Evolutionary conservation across 148 eudicot genomes (phyloP), one percentile per base, ranked within the genome.

Genomic region (Chenopodium album): DNA sequence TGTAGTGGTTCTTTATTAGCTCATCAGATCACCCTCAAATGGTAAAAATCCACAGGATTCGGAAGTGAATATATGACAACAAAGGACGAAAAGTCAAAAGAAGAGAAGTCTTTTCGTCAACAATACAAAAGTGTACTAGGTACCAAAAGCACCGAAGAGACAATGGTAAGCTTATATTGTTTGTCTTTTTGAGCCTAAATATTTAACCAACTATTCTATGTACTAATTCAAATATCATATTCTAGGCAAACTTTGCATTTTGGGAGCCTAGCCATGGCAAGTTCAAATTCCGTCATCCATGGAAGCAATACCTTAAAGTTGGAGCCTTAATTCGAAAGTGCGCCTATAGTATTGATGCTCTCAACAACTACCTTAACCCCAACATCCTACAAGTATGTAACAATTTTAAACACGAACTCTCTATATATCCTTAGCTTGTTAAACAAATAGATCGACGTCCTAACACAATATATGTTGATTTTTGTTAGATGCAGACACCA

Each of bases 71-170:
- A 82, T 67, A 81, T 84, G 48, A 48, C 59, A 19, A n/a, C 22
- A 37, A 14, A 26, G 11, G 85, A 81, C 16, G 64, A 75, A 10
- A 82, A 73, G 32, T 3, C 52, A 56, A 56, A 79, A 46, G 81
- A 86, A 48, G 81, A 86, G 34, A 82, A 82, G 80, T 79, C 75
- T 16, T 82, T 75, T 71, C 72, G 79, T 9, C 74, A 84, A 60
- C 79, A 63, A 54, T 88, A 86, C 71, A 85, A 83, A 87, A 80
- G 82, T 44, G 86, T 85, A 13, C 87, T 89, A 31, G 82, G 64
- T 48, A 87, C 94, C 11, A 91, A 89, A 82, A 80, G 73, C 81
- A 87, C 76, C n/a, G 91, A 87, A 77, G 94, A 91, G 28, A 70
- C 88, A 37, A 59, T 87, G 89, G 93, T 91, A 73, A 50, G 74